Base-by-base conservation (phyloP, 2,329 filamentous ascomycete species). In the Fusarium haematococcum region DNA sequence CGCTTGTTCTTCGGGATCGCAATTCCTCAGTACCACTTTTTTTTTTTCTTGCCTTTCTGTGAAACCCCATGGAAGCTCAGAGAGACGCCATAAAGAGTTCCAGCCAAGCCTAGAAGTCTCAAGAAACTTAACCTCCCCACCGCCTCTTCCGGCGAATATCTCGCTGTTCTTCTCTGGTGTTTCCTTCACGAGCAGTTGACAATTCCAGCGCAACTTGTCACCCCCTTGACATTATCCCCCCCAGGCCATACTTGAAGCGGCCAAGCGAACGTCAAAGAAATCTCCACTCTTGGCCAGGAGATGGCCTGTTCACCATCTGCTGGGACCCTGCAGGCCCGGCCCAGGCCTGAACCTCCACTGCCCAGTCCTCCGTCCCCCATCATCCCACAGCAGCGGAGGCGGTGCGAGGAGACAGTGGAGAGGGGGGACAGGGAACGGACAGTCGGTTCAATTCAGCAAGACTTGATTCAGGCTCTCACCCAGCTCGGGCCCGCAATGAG, bases 361-460 rank as follows among this genome's bases (percentile, higher is more conserved):
- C 23, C 13, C 52, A 56, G 27, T 30, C 41, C 59, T 33, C 25
- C 50, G 33, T 18, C 33, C 63, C 39, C 52, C 39, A 60, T 65
- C 39, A 69, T 75, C 69, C 69, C 69, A 75, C 69, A 56, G 65
- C 52, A 65, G 71, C 71, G 72, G 68, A 74, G 71, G 65, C 62
- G 52, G 37, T 67, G 56, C 52, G 33, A 41, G 45, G 33, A 58
- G 43, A 25, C 43, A 25, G 43, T 56, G 48, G 33, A 32, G 43
- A 23, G 50, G 23, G 35, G 30, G 8, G 30, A 33, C 57, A 70
- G 57, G 70, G 65, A 63, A 65, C 58, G 39, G 37, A 48, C 45
- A 63, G 64, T 69, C 72, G 61, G 64, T 58, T 69, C 61, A 63
- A 20, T 61, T 56, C 32, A 52, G 39, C 45, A 33, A 33, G n/a